Percentiles rank a stretch among this genome's conserved stretches.
Evolutionary conservation across 345 rosid species (phyloP).

Genomic region (Lenwebbia sp.): DNA sequence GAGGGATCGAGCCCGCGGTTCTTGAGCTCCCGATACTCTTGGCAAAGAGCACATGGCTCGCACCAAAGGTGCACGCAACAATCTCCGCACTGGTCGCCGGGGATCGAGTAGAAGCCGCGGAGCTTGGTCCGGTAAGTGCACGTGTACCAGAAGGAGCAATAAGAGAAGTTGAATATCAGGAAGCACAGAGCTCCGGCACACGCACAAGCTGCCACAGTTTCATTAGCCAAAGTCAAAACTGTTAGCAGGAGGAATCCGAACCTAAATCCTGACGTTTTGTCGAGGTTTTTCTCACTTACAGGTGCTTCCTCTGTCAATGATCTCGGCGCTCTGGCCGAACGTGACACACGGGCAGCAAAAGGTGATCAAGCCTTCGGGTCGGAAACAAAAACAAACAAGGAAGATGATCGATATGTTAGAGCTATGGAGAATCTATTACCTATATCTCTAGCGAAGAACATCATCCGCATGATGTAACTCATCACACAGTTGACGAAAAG

Average conservation of each 20-base stretch:
- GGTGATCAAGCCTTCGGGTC: not conserved
- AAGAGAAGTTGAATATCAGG: not conserved
- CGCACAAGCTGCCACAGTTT: not conserved
- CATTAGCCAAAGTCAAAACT: not conserved
- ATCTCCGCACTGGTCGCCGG: not conserved
- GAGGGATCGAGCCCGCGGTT: constrained; percentile 2
- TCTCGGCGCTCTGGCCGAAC: constrained; percentile 13
- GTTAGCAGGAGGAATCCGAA: too few relatives aligned
- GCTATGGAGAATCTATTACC: not conserved
- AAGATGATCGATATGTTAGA: not conserved
- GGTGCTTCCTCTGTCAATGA: constrained; percentile 13
- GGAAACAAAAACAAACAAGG: not conserved
- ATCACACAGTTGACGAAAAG: not conserved
- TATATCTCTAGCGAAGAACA: not conserved
- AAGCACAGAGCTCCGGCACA: not conserved
- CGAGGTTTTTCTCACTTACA: not conserved
- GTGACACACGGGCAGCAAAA: constrained; percentile 10
- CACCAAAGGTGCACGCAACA: constrained; percentile 2
- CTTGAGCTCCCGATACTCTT: constrained; percentile 10
- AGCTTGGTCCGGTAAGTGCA: constrained; percentile 6
- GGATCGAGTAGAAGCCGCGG: not conserved
- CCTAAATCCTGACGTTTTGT: not conserved
- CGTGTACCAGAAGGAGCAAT: not conserved
- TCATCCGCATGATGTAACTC: not conserved
- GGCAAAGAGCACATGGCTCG: not conserved